A percentile compares a stretch with the other conserved stretches of the same genome.
These are phyloP conservation scores for Plasmodium ovale DNA, from an alignment of 169 alveolate species.

Conservation along the genomic window DNA sequence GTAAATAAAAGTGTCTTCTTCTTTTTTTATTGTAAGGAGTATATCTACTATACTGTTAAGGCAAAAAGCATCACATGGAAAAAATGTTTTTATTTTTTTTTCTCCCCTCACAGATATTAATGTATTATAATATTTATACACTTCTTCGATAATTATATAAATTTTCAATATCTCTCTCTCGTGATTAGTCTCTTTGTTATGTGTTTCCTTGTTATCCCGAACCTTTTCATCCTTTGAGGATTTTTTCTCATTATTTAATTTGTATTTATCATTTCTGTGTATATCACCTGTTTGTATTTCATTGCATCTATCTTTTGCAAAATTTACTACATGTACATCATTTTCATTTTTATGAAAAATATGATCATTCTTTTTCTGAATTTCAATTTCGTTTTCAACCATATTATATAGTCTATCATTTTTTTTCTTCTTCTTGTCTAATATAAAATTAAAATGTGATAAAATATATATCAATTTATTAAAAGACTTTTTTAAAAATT, in stretches of 20 bases:
- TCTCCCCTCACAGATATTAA: constrained; percentile 66
- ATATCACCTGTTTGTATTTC: no score
- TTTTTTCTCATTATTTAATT: background rate
- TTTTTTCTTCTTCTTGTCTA: constrained; percentile 2
- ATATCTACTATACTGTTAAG: constrained; percentile 23
- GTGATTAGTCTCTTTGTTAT: background rate
- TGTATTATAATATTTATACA: constrained; percentile 62
- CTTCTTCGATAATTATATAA: constrained; percentile 37
- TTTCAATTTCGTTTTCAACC: background rate
- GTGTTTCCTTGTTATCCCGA: no score
- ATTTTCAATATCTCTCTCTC: constrained; percentile 7
- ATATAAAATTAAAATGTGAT: constrained; percentile 14
- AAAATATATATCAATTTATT: background rate
- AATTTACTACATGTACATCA: background rate
- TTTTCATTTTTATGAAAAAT: no score
- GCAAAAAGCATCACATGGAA: constrained; percentile 43
- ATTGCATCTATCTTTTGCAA: no score
- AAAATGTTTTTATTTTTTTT: constrained; percentile 56
- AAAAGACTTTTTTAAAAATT: constrained; percentile 36
- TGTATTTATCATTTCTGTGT: no score
- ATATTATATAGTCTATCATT: background rate
- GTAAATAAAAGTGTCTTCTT: constrained; percentile 9
- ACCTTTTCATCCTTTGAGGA: background rate
- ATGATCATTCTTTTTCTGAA: no score
- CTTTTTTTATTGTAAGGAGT: constrained; percentile 30